Conservation (phyloP, 345 rosid genomes). For the Sisymbrium altissimum region DNA sequence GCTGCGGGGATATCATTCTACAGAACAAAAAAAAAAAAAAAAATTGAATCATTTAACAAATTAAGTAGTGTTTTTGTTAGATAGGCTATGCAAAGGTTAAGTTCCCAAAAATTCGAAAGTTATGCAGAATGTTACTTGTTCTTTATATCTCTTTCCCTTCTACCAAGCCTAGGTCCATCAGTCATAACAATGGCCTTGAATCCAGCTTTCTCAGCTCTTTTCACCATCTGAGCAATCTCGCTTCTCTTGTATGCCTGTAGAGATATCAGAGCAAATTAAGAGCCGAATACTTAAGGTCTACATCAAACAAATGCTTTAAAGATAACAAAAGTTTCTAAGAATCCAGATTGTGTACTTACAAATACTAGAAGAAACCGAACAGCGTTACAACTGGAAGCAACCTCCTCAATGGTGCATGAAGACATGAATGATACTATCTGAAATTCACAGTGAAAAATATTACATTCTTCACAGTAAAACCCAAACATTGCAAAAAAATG, state of each 20-base stretch:
- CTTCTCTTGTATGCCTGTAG: constrained; percentile 58
- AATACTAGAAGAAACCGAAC: constrained; percentile 75
- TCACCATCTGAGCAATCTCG: constrained; percentile 49
- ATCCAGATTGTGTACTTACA: constrained; percentile 32
- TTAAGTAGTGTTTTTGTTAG: too few species aligned
- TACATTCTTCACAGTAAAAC: not conserved
- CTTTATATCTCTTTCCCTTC: constrained; percentile 84
- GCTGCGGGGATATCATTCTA: constrained; percentile 63
- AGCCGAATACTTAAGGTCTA: not conserved
- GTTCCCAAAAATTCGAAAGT: constrained; percentile 6
- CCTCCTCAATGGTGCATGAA: constrained; percentile 68
- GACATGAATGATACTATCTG: constrained; percentile 67
- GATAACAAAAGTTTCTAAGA: not conserved
- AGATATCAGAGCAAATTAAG: constrained; percentile 1
- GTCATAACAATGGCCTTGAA: constrained; percentile 83
- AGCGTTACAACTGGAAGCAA: constrained; percentile 81
- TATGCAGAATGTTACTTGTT: constrained; percentile 46
- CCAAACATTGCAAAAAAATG: not conserved
- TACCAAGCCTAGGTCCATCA: constrained; percentile 71
- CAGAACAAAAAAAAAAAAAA: constrained; percentile 22
- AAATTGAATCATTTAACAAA: not conserved
- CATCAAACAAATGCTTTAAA: too few species aligned
- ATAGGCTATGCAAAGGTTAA: too few species aligned
- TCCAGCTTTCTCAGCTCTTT: constrained; percentile 83
- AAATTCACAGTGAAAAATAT: not conserved